phyloP scores from a whole-genome alignment of 176 grass and related monocot genomes.

The Triticum timopheevii region DNA sequence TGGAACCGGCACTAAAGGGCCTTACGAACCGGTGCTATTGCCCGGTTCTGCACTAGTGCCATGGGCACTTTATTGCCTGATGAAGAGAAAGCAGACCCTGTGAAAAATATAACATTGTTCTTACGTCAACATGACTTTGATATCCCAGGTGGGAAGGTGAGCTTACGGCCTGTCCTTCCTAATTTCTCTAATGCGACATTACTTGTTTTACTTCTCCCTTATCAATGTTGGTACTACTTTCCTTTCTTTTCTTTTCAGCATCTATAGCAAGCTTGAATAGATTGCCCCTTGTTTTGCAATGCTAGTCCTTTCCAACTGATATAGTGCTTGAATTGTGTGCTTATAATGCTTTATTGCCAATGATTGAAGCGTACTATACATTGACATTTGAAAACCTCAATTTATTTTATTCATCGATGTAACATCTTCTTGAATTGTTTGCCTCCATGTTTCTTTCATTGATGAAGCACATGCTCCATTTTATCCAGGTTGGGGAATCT shows the following conservation, averaged over 20 bases:
- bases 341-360: not conserved
- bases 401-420: not conserved
- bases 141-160: not conserved
- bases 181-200: not conserved
- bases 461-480: conserved; percentile 8
- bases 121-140: not conserved
- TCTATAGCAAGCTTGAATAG: not conserved
- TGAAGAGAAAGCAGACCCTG: not conserved
- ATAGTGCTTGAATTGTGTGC: not conserved
- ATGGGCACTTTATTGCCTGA: not conserved
- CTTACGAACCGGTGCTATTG: too few relatives aligned
- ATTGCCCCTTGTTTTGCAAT: not conserved
- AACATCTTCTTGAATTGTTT: not conserved
- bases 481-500: not conserved
- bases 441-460: not conserved
- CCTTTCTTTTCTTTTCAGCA: not conserved
- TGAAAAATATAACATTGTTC: not conserved
- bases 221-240: not conserved
- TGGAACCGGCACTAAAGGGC: too few relatives aligned
- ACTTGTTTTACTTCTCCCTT: not conserved
- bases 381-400: not conserved
- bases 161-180: not conserved
- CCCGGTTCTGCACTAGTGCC: not conserved
- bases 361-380: not conserved
- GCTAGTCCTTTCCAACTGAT: not conserved